Base-by-base conservation (phyloP, 352 stramenopile genomes). In the Hyaloperonospora brassicae region DNA sequence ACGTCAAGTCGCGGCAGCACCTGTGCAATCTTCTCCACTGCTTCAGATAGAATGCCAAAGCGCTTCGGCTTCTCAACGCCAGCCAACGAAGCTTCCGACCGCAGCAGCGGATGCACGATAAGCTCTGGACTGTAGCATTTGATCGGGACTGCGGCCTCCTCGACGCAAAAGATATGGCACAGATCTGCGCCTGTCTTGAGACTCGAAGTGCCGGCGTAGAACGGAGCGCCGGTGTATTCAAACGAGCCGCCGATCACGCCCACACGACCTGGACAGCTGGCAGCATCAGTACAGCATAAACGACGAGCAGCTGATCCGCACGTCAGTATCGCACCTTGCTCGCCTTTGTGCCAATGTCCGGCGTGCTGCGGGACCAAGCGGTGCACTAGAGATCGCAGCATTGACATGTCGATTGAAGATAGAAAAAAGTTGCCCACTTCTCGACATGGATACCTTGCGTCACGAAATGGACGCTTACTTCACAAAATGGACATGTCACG, bases 51-150 rank as follows among this genome's bases (percentile, higher is more conserved):
- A 1, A 63, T 50, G 1, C 38, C 8, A 13, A 41, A 38, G 13
- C 60, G 63, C 1, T 76, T 54, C 0, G 71, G 73, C 43, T 58
- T 40, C 5, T 62, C 47, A 24, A 58, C 5, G 23, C 14, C 46
- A 36, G 21, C 31, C 43, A 72, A 47, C 13, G 64, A 50, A 14
- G 57, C 61, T 27, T 87, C 79, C 10, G 76, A 87, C n/a, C 60
- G 73, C 45, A 94, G 63, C 10, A 89, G 59, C 43, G 84, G 84
- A 24, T 94, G 84, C 14, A 98, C 95, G 69, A 98, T 98, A 21
- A 98, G 79, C 71, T 98, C 95, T 0, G 95, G 95, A 55, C 85
- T 97, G 76, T 98, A 99, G 57, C 81, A 96, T 68, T 99, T 99
- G 72, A 99, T 97, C 3, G 95, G 90, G 21, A 96, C 70, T n/a